Percentiles rank a stretch among this genome's conserved stretches.
Conservation (phyloP, 495 filamentous ascomycete species). For the Zalerion maritima region DNA sequence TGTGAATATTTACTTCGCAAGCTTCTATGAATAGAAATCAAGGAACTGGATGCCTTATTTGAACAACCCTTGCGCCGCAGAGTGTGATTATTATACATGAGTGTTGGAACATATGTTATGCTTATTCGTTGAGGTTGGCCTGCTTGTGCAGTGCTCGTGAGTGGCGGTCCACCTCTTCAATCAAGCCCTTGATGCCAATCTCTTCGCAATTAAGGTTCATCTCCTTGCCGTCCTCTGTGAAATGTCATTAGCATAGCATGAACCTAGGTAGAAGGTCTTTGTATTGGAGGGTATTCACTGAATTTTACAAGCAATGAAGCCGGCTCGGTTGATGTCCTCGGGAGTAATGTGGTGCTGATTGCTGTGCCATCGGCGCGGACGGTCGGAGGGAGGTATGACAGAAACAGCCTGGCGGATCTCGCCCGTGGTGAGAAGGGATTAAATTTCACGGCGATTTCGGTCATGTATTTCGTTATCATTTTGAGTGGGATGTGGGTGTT, state of each 20-base stretch:
- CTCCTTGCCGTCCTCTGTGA: constrained; percentile 67
- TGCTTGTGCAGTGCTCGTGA: constrained; percentile 65
- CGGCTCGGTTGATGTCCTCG: constrained; percentile 44
- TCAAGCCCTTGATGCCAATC: constrained; percentile 71
- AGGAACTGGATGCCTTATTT: too few relatives aligned
- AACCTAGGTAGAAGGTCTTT: constrained; percentile 1
- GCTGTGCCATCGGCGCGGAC: constrained; percentile 54
- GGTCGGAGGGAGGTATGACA: constrained; percentile 70
- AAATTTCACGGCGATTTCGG: constrained; percentile 69
- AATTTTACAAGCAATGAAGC: constrained; percentile 63
- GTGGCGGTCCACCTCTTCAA: constrained; percentile 82
- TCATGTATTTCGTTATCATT: constrained; percentile 85
- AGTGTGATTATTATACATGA: too few relatives aligned
- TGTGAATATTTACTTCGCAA: too few relatives aligned
- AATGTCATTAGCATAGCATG: constrained; percentile 5
- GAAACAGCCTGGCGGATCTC: constrained; percentile 72
- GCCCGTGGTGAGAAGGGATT: constrained; percentile 73
- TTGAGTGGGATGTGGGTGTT: constrained; percentile 9
- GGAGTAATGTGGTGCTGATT: constrained; percentile 66
- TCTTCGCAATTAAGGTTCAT: constrained; percentile 55
- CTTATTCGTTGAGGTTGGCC: constrained; percentile 57
- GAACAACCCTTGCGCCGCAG: too few relatives aligned
- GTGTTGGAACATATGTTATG: too few relatives aligned
- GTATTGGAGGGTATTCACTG: constrained; percentile 38
- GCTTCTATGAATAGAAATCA: too few relatives aligned